A percentile compares a stretch with the other conserved stretches of the same genome.
Conservation (phyloP, 2,329 filamentous ascomycete species). For the Phoma sp. region DNA sequence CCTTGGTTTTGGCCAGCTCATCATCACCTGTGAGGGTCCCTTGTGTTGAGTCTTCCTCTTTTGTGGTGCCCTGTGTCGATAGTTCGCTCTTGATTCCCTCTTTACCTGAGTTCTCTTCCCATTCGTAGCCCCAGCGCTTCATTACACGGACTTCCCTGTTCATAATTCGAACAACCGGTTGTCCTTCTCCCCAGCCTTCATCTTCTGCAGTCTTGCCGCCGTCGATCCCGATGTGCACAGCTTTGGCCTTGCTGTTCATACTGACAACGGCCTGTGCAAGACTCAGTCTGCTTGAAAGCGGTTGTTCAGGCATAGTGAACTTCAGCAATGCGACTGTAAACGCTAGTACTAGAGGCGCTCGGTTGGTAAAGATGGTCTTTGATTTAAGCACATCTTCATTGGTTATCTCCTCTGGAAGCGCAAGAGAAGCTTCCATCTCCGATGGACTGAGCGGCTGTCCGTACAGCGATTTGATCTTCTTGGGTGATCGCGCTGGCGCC, state of each 20-base stretch:
- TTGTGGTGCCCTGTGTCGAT: background rate
- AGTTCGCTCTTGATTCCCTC: background rate
- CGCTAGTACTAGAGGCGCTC: constrained; percentile 81
- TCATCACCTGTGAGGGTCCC: constrained; percentile 6
- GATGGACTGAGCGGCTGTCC: constrained; percentile 54
- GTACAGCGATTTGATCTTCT: constrained; percentile 44
- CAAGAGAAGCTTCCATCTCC: constrained; percentile 69
- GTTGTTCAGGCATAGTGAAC: constrained; percentile 86
- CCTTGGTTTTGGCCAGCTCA: constrained; percentile 29
- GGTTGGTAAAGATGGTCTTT: constrained; percentile 73
- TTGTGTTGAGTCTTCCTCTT: constrained; percentile 18
- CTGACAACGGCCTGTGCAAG: constrained; percentile 85
- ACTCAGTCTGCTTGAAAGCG: constrained; percentile 81
- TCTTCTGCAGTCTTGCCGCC: constrained; percentile 70
- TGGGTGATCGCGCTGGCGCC: constrained; percentile 40
- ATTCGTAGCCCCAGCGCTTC: constrained; percentile 75
- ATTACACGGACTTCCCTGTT: constrained; percentile 77
- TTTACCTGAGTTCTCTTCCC: constrained; percentile 22
- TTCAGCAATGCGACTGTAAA: constrained; percentile 78
- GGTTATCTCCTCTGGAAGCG: constrained; percentile 61
- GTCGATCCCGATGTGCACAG: constrained; percentile 75
- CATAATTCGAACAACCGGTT: constrained; percentile 76
- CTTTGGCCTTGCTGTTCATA: constrained; percentile 79
- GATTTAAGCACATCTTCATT: constrained; percentile 67
- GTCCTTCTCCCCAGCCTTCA: constrained; percentile 76